Percentiles rank a stretch among this genome's conserved stretches.
These are phyloP conservation scores for Triangularia setosa DNA, from an alignment of 2,329 filamentous ascomycete genomes.

Conservation along the genomic window DNA sequence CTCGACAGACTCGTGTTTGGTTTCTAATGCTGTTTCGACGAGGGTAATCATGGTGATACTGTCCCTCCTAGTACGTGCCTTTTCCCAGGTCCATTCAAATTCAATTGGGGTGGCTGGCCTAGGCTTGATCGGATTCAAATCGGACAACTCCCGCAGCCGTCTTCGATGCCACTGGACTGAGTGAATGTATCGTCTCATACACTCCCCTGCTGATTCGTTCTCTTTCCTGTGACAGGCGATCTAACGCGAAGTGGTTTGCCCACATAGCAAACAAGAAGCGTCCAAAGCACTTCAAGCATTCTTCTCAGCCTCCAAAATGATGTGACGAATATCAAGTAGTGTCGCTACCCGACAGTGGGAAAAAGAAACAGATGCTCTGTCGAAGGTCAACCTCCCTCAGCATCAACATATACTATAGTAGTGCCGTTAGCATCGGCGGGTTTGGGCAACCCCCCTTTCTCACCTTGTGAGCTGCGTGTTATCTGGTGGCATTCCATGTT, in stretches of 20 bases:
- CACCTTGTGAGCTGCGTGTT: background rate
- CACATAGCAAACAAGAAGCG: background rate
- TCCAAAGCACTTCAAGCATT: background rate
- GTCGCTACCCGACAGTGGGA: background rate
- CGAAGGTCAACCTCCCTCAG: background rate
- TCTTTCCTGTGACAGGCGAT: constrained; percentile 5
- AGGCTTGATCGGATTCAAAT: background rate
- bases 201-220: background rate
- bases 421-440: constrained; percentile 5
- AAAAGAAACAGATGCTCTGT: background rate
- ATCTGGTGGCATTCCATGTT: background rate
- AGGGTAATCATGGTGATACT: background rate
- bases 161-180: background rate
- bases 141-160: background rate
- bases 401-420: background rate
- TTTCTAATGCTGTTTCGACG: background rate
- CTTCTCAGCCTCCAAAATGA: background rate
- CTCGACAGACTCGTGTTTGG: background rate
- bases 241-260: background rate
- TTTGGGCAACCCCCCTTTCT: background rate
- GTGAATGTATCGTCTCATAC: background rate
- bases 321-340: background rate
- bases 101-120: background rate
- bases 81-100: background rate
- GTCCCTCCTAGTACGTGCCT: background rate